Base-by-base conservation (phyloP, 2,329 filamentous ascomycete genomes). In the Tricladium varicosporioides region DNA sequence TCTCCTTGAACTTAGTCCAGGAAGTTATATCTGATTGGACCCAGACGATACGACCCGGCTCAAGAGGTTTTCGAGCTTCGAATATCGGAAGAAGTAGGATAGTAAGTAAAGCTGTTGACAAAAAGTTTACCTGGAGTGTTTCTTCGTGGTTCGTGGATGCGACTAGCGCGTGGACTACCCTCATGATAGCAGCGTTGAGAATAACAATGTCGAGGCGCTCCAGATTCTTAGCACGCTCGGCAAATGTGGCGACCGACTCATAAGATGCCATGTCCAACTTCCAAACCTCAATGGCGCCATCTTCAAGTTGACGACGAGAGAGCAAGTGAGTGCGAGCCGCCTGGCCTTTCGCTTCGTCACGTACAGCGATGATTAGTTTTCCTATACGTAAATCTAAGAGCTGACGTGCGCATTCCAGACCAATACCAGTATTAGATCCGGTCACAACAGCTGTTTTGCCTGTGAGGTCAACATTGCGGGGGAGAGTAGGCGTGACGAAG, bases 221-320 rank as follows among this genome's bases (percentile, higher is more conserved):
- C 13, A 56, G 45, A 5, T 14, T 53, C 16, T 50, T 57, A 5
- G 53, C 13, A 10, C 43, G 33, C 15, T 48, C 42, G 8, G 22
- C 47, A 31, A 54, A 58, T 1, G 56, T 51, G n/a, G n/a, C 14
- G 5, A 56, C n/a, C 5, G 54, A 48, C 7, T 51, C 48, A 11
- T 44, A 55, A 11, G 18, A 18, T 8, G 54, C 55, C 72, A 82
- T 75, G 50, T 83, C 78, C 16, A 83, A 61, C 1, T 67, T 15
- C 78, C 77, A 82, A 3, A 82, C 77, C n/a, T 80, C 71, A 13
- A 82, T 72, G 3, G 74, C 73, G 0, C 59, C 56, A 1, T 70
- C 70, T 49, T 69, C 67, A 31, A 66, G 53, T 16, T 56, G 52
- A 5, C 67, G 68, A 27, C 47, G 15, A 4, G 42, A 51, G 2